These are phyloP conservation scores for Aegilops speltoides DNA, from an alignment of 176 grass and related monocot genomes.

Conservation along the genomic window DNA sequence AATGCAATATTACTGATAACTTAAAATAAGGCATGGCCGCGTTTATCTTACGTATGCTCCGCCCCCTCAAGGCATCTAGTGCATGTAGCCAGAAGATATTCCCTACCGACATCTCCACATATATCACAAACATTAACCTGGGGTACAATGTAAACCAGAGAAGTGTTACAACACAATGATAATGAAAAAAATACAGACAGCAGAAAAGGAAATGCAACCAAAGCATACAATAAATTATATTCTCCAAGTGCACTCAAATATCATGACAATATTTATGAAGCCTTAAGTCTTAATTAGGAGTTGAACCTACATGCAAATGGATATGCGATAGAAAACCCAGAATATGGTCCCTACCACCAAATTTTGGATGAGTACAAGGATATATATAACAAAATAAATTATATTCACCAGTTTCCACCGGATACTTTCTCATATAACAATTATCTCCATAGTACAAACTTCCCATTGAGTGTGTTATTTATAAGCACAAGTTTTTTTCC, in stretches of 20 bases:
- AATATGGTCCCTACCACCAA: background rate
- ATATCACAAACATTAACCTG: constrained; percentile 99
- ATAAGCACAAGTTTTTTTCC: background rate
- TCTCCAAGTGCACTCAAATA: constrained; percentile 18
- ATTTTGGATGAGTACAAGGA: constrained; percentile 9
- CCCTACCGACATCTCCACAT: constrained; percentile 92
- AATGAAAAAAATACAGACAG: background rate
- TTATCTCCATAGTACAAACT: background rate
- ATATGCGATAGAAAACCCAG: background rate
- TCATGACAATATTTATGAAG: background rate
- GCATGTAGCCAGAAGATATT: constrained; percentile 89
- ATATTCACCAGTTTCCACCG: background rate
- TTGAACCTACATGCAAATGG: constrained; percentile 12
- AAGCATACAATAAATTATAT: constrained; percentile 14
- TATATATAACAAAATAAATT: background rate
- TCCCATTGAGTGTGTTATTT: background rate
- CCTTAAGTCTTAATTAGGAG: background rate
- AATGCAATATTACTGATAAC: constrained; percentile 6
- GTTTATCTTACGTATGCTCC: constrained; percentile 88
- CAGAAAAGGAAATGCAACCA: background rate
- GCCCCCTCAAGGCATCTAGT: constrained; percentile 92
- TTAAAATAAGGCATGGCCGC: background rate
- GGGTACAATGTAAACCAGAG: constrained; percentile 17
- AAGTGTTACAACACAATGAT: constrained; percentile 19
- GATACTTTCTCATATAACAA: background rate